Conservation (phyloP, 2,329 filamentous ascomycete genomes). For the Akanthomyces lecanii region DNA sequence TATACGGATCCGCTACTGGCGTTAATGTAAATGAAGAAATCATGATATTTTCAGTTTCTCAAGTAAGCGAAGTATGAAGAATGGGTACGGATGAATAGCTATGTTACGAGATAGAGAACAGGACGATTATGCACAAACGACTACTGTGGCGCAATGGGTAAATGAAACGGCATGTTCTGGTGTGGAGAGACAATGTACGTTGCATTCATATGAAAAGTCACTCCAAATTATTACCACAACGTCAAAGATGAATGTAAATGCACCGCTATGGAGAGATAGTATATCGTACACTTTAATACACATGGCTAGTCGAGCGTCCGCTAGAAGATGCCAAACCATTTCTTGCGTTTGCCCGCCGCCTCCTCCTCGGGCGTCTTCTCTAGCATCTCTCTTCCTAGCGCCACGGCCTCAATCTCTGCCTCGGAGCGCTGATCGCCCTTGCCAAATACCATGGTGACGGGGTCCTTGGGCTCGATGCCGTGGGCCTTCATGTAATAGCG, state of each 20-base stretch:
- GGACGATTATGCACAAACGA: no score
- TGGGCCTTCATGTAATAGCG: conserved; percentile 81
- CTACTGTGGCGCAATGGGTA: no score
- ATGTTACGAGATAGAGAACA: neutral
- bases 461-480: conserved; percentile 64
- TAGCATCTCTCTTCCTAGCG: conserved; percentile 34
- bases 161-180: no score
- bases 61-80: no score
- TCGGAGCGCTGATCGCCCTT: conserved; percentile 34
- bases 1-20: neutral
- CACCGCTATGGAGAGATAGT: conserved; percentile 1
- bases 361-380: conserved; percentile 25
- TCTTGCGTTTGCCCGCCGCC: conserved; percentile 51
- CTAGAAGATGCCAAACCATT: conserved; percentile 81
- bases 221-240: no score
- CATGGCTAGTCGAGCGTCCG: neutral
- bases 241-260: neutral
- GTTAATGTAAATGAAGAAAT: neutral
- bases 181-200: no score
- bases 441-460: conserved; percentile 45
- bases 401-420: conserved; percentile 33
- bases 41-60: neutral
- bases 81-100: no score
- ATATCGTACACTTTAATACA: neutral
- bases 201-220: no score